These are phyloP conservation scores for Xylaria arbuscula DNA, from an alignment of 2,329 filamentous ascomycete species.

Conservation along the genomic window DNA sequence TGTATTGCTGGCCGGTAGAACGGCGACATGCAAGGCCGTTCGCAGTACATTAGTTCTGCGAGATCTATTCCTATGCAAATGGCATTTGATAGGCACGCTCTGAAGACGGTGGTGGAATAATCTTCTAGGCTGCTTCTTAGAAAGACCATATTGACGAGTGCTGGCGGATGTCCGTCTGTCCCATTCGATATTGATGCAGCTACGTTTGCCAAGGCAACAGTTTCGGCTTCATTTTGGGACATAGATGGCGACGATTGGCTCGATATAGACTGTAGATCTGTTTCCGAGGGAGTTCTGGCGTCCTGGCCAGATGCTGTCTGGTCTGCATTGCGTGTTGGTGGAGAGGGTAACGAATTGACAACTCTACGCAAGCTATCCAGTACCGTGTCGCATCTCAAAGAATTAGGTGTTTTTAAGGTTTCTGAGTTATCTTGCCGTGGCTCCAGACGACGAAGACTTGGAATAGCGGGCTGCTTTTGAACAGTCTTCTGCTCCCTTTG, in stretches of 20 bases:
- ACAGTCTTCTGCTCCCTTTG: constrained; percentile 38
- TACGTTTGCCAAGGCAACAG: neutral
- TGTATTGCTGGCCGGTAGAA: constrained; percentile 47
- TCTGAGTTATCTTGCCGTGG: constrained; percentile 32
- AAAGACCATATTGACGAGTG: constrained; percentile 1
- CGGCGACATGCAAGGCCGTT: constrained; percentile 47
- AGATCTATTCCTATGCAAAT: constrained; percentile 45
- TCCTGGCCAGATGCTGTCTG: neutral
- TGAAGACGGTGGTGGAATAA: constrained; percentile 40
- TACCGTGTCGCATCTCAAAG: neutral
- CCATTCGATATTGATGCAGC: neutral
- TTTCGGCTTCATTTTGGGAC: neutral
- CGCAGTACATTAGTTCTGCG: constrained; percentile 40
- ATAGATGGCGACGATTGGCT: neutral
- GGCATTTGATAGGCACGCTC: constrained; percentile 46
- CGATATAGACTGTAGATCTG: neutral
- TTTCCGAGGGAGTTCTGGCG: neutral
- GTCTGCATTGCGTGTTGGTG: neutral
- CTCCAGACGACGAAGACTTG: constrained; percentile 19
- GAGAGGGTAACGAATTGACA: neutral
- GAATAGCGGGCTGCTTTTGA: constrained; percentile 5
- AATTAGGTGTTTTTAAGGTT: neutral
- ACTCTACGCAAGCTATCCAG: neutral
- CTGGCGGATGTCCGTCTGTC: neutral
- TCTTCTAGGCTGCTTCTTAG: constrained; percentile 33